Evolutionary conservation across 208 protist species (phyloP), one percentile per base, ranked within the genome.

Genomic region (Crithidia expoeki): DNA sequence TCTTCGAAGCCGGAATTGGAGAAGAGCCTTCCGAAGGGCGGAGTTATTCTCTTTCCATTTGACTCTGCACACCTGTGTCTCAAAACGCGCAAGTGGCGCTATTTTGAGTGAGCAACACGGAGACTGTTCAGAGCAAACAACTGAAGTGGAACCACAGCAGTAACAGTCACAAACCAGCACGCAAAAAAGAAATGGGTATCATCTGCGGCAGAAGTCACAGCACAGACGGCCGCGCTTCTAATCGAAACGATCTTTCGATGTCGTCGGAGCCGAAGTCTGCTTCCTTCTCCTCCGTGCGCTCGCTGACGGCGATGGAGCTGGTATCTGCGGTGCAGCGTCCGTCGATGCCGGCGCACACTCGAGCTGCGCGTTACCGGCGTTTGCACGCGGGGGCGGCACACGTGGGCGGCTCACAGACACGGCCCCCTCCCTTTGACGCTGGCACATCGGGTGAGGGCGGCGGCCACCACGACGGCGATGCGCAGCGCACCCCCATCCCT

Each of bases 221-320:
- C 2, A 11, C 38, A 3, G 34, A 32, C 12, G 36, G 56, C n/a
- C 34, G 36, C 56, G 17, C 21, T 1, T 44, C 36, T 1, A 36
- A 32, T 23, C 36, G n/a, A 1, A 61, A 49, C 27, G 36, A 28
- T 23, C 14, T 32, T 1, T 49, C 56, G 10, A 19, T 32, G 16
- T 33, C 56, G 5, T 46, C 36, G 14, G 56, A 30, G 56, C 36
- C 32, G 36, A 61, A 49, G 56, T 61, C 56, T 1, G 19, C 23
- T 25, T 61, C 56, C 23, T 23, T 61, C 5, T 61, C 56, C n/a
- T n/a, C 17, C 10, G 23, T 21, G 23, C 36, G 36, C 36, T 33
- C 38, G 23, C 30, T 49, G 14, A 32, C 56, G 7, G 56, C 56
- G 17, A 19, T n/a, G 21, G 56, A 61, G 56, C 5, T 61, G 11